Evolutionary conservation across 805 yeast species (phyloP).

Genomic region (Barnettozyma sp.): DNA sequence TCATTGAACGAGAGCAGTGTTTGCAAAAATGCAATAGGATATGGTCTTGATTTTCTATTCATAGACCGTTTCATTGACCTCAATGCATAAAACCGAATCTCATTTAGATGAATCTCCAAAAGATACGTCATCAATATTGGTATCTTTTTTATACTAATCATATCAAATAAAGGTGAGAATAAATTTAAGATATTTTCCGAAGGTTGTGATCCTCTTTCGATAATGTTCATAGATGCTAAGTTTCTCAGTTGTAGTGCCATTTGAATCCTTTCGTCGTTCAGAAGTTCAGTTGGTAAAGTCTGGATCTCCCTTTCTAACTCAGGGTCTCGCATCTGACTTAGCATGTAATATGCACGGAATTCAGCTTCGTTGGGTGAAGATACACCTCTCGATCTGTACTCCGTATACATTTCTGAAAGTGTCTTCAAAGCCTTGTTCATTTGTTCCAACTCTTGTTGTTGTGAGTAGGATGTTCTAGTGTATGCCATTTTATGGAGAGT

Average conservation of each 20-base stretch:
- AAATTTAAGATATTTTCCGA: slow-evolving; percentile 55
- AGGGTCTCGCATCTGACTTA: slow-evolving; percentile 76
- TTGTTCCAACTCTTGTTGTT: slow-evolving; percentile 94
- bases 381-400: slow-evolving; percentile 64
- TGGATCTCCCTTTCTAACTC: slow-evolving; percentile 77
- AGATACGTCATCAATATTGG: slow-evolving; percentile 71
- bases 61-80: slow-evolving; percentile 57
- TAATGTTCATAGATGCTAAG: slow-evolving; percentile 50
- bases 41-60: slow-evolving; percentile 67
- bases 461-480: slow-evolving; percentile 63
- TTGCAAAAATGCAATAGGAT: slow-evolving; percentile 41
- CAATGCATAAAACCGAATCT: slow-evolving; percentile 67
- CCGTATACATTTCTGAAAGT: slow-evolving; percentile 78
- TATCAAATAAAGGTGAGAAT: slow-evolving; percentile 56
- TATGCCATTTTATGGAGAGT: slow-evolving; percentile 84
- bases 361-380: slow-evolving; percentile 82
- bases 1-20: slow-evolving; percentile 61
- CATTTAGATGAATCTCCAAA: slow-evolving; percentile 73
- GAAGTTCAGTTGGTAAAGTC: slow-evolving; percentile 50
- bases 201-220: slow-evolving; percentile 45
- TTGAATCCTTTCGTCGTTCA: slow-evolving; percentile 52
- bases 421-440: slow-evolving; percentile 88
- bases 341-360: slow-evolving; percentile 78
- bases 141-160: slow-evolving; percentile 40
- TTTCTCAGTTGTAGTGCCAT: slow-evolving; percentile 66